Base-by-base conservation (phyloP, 768 basidiomycete genomes). In the Podaxis sp. region DNA sequence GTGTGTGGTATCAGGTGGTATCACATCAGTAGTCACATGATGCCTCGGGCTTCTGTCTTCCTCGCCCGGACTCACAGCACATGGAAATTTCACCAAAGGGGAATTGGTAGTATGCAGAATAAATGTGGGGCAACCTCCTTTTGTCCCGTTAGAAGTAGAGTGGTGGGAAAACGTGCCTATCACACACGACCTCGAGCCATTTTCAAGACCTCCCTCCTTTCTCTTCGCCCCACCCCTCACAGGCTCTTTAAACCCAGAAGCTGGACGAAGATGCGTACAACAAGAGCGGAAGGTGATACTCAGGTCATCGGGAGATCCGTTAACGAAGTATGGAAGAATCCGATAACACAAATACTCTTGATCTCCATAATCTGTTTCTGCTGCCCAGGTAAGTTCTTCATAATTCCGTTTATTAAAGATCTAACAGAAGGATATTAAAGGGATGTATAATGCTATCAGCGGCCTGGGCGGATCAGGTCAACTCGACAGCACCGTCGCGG, bases 391-490 rank as follows among this genome's bases (percentile, higher is more conserved):
- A 60, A 42, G 56, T 57, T 55, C 18, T 16, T 27, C 28, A 35
- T 32, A 7, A 14, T 35, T 28, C 18, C 7, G 5, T 14, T 44
- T 13, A 14, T 25, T 32, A 4, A 42, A 25, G 4, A 27, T 32
- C 25, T 44, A 5, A 32, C 32, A 27, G 4, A 47, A 9, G 7
- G 9, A 23, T 25, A 23, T 32, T 36, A 52, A 37, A 71, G 70
- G 70, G 37, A 71, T 71, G 70, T 71, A 71, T 46, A 71, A 71
- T 35, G 70, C 70, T 21, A 71, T 71, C 40, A 57, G 62, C 28
- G 70, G 70, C 25, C 60, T 71, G 13, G 69, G 70, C 18, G 70
- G 70, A 56, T 71, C 70, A 25, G 70, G 70, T 3, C 70, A 71
- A 50, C 62, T 71, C 16, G 67, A 71, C 47, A 68, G 67, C 40